Base-by-base conservation (phyloP, 108 stramenopile genomes). In the Discostella pseudostelligera region DNA sequence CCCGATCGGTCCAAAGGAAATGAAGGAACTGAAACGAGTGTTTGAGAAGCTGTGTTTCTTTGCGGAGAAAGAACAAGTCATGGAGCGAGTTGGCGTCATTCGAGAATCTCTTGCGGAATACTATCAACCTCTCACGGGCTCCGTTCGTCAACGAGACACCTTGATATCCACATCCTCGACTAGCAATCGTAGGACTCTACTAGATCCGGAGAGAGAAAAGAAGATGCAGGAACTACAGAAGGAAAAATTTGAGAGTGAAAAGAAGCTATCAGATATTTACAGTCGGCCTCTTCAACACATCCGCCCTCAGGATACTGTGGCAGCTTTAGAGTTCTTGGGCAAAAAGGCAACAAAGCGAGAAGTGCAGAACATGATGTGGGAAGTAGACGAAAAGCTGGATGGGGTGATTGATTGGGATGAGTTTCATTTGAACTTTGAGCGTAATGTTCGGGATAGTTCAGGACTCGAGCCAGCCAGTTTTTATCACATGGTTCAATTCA, bases 381-480 rank as follows among this genome's bases (percentile, higher is more conserved):
- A 95, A 67, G 92, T 90, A 13, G 94, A 96, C 70, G 94, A 96
- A 59, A 90, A 93, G 47, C 60, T 92, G 20, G 94, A 96, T 67
- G 88, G 87, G 28, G 81, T 78, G 13, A 67, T 95, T 21, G 92
- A 94, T 68, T 95, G 94, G 94, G 88, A 88, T 8, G 94, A 95
- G 74, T 89, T 95, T 32, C 67, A 67, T 59, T 73, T 92, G 47
- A 95, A 88, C 74, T 95, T 89, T 73, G 80, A 88, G 57, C 79
- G 94, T 1, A 95, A 95, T 55, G 74, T 95, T 7, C 82, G 79
- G 13, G 94, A 95, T 57, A 72, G 62, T 4, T 87, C 87, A 13
- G 94, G 92, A 43, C 76, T 93, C n/a, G 94, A 95, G 59, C 92
- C 92, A 12, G 74, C 79, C 35, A 85, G 80, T 47, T 81, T 93